A percentile compares a stretch with the other conserved stretches of the same genome.
These are phyloP conservation scores for Metschnikowia dekortorum DNA, from an alignment of 805 yeast species.

Conservation along the genomic window DNA sequence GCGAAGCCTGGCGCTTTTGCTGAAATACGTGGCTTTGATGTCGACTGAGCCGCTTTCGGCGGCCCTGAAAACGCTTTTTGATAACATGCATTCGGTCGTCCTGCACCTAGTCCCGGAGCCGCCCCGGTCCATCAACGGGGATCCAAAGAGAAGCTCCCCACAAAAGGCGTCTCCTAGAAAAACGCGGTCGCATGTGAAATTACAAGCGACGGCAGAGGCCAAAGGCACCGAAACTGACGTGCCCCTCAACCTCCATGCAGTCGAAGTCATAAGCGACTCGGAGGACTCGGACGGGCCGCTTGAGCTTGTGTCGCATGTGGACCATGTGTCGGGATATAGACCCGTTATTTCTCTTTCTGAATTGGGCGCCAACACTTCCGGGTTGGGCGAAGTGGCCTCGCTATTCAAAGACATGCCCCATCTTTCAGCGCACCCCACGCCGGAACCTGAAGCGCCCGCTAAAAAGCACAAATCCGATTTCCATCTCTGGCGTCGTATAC, in stretches of 20 bases:
- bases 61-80: neutral
- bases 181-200: neutral
- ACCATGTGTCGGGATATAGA: neutral
- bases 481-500: constrained; percentile 10
- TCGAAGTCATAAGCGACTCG: constrained; percentile 23
- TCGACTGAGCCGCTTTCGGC: neutral
- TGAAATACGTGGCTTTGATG: constrained; percentile 5
- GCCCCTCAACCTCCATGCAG: neutral
- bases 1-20: constrained; percentile 16
- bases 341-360: constrained; percentile 12
- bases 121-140: neutral
- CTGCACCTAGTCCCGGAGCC: neutral
- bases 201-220: neutral
- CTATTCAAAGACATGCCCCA: constrained; percentile 19
- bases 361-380: constrained; percentile 12
- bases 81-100: neutral
- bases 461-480: neutral
- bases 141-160: no score
- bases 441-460: constrained; percentile 9
- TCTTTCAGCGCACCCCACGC: constrained; percentile 11
- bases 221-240: neutral
- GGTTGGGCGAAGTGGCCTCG: constrained; percentile 17
- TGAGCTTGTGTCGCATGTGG: neutral
- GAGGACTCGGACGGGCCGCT: constrained; percentile 16
- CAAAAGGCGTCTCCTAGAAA: neutral